Conservation (phyloP, 2,329 filamentous ascomycete species). For the Graphilbum sp. region DNA sequence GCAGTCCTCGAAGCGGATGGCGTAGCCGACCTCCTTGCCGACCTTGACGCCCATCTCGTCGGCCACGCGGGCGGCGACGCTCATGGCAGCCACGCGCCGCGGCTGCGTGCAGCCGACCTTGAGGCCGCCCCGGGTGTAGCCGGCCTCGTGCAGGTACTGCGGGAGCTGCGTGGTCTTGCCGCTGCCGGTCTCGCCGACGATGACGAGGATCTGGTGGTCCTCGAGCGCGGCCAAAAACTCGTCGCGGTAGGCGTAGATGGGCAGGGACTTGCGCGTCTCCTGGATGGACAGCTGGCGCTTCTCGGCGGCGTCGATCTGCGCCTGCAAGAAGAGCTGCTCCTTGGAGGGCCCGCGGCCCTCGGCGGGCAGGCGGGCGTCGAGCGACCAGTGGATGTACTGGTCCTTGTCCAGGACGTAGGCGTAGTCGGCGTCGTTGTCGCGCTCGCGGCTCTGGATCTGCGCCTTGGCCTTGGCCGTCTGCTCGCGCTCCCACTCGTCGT, state of each 20-base stretch:
- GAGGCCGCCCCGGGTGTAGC: slow-evolving; percentile 67
- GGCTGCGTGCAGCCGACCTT: slow-evolving; percentile 92
- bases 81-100: slow-evolving; percentile 91
- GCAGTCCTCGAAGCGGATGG: slow-evolving; percentile 85
- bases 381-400: slow-evolving; percentile 71
- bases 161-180: slow-evolving; percentile 94
- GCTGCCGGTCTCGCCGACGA: slow-evolving; percentile 87
- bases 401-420: slow-evolving; percentile 86
- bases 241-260: slow-evolving; percentile 77
- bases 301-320: slow-evolving; percentile 77
- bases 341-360: slow-evolving; percentile 56
- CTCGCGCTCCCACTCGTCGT: slow-evolving; percentile 91
- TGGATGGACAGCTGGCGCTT: slow-evolving; percentile 78
- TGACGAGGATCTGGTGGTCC: slow-evolving; percentile 72
- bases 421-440: slow-evolving; percentile 68
- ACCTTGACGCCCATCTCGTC: slow-evolving; percentile 86
- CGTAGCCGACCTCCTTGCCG: slow-evolving; percentile 85
- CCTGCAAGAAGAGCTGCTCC: slow-evolving; percentile 63
- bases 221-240: slow-evolving; percentile 76
- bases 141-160: slow-evolving; percentile 84
- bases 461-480: slow-evolving; percentile 77
- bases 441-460: slow-evolving; percentile 60
- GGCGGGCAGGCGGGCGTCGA: slow-evolving; percentile 56
- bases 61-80: slow-evolving; percentile 85
- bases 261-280: slow-evolving; percentile 76